Percentiles rank a stretch among this genome's conserved stretches.
phyloP scores from a whole-genome alignment of 2,329 filamentous ascomycete species.

The Pyrenophora teres region DNA sequence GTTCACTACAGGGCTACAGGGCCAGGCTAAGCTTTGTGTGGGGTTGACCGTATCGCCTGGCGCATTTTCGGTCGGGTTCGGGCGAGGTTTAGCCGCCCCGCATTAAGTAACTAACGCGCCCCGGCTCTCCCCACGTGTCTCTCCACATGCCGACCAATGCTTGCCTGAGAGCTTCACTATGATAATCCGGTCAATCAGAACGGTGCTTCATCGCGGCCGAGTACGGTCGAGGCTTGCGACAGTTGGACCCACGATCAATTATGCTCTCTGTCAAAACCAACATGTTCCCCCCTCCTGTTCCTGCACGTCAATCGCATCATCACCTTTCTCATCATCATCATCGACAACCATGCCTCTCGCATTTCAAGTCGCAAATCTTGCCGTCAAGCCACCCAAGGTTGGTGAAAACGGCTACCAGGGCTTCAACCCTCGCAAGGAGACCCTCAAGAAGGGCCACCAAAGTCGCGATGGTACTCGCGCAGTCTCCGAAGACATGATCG shows the following conservation, averaged over 20 bases:
- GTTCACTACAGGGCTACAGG: background rate
- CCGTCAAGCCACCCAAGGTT: constrained; percentile 11
- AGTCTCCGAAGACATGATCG: constrained; percentile 10
- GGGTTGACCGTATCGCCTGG: background rate
- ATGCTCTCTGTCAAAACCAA: constrained; percentile 4
- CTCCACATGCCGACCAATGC: constrained; percentile 7
- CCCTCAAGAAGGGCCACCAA: constrained; percentile 9
- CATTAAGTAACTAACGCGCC: background rate
- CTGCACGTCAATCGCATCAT: background rate
- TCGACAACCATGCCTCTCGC: constrained; percentile 4
- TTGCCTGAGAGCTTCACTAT: no score
- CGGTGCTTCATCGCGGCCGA: constrained; percentile 4
- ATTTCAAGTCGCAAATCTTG: constrained; percentile 15
- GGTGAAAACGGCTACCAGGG: constrained; percentile 16
- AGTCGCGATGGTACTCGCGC: constrained; percentile 6
- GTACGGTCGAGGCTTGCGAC: constrained; percentile 3
- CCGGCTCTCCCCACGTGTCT: background rate
- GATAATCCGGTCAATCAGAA: background rate
- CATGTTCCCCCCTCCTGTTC: background rate
- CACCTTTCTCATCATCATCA: background rate
- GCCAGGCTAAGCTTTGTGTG: background rate
- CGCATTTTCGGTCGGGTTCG: constrained; percentile 12
- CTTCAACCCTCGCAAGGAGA: constrained; percentile 15
- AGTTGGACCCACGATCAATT: background rate
- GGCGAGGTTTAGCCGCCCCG: background rate